Conservation (phyloP, 1,139 yeast genomes). For the Geotrichum australiense region DNA sequence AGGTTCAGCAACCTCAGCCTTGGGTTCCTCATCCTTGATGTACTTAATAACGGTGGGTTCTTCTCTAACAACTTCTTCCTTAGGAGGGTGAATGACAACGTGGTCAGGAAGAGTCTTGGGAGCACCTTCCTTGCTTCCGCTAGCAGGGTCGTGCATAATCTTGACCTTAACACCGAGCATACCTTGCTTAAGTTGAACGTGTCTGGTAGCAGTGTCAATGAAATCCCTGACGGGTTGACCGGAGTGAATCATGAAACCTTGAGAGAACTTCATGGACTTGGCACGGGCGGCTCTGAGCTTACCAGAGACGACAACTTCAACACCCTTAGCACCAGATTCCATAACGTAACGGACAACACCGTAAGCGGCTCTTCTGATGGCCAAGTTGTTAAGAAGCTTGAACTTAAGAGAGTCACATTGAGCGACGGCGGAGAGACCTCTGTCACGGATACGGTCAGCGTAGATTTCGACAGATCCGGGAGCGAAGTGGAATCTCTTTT, state of each 20-base stretch:
- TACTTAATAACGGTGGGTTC: slow-evolving; percentile 65
- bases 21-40: slow-evolving; percentile 27
- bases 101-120: slow-evolving; percentile 87
- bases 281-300: slow-evolving; percentile 99
- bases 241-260: slow-evolving; percentile 99
- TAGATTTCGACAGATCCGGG: slow-evolving; percentile 91
- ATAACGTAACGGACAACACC: slow-evolving; percentile 99
- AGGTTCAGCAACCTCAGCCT: slow-evolving; percentile 21
- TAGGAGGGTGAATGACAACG: slow-evolving; percentile 91
- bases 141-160: slow-evolving; percentile 98
- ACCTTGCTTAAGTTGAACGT: slow-evolving; percentile 99
- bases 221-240: slow-evolving; percentile 99
- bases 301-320: slow-evolving; percentile 98
- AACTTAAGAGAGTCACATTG: slow-evolving; percentile 99
- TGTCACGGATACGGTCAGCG: slow-evolving; percentile 99
- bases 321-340: slow-evolving; percentile 99
- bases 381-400: slow-evolving; percentile 97
- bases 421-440: slow-evolving; percentile 99
- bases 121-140: slow-evolving; percentile 77
- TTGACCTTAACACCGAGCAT: slow-evolving; percentile 99
- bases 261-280: slow-evolving; percentile 99
- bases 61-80: slow-evolving; percentile 86
- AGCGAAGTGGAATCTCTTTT: slow-evolving; percentile 96
- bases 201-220: slow-evolving; percentile 98
- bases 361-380: slow-evolving; percentile 99